Percentiles rank a stretch among this genome's conserved stretches.
phyloP scores from a whole-genome alignment of 169 alveolate species.

The Cryptosporidium baileyi region DNA sequence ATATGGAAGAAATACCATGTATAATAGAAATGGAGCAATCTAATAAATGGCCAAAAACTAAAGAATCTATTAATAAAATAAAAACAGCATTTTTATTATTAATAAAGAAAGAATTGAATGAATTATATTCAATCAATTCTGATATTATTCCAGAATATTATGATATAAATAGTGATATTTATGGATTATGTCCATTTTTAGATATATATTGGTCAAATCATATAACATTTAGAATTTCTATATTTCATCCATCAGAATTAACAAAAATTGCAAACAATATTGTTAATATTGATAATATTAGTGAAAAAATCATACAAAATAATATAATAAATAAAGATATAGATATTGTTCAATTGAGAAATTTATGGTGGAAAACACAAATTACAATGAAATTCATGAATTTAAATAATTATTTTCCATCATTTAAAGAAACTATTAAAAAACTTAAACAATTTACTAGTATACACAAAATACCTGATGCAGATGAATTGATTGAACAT shows the following conservation, averaged over 20 bases:
- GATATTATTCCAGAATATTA: slow-evolving; percentile 34
- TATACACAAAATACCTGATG: slow-evolving; percentile 1
- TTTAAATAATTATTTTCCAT: slow-evolving; percentile 32
- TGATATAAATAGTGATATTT: not conserved
- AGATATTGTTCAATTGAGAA: not conserved
- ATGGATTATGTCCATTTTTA: slow-evolving; percentile 37
- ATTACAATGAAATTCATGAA: not conserved
- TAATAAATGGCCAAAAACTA: slow-evolving; percentile 49
- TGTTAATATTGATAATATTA: slow-evolving; percentile 15
- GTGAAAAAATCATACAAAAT: not conserved
- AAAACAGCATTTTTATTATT: slow-evolving; percentile 41
- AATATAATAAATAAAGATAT: not conserved
- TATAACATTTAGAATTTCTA: slow-evolving; percentile 26
- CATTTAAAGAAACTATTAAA: slow-evolving; percentile 27
- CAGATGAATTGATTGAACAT: slow-evolving; percentile 51
- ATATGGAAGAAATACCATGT: slow-evolving; percentile 8
- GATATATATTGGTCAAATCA: slow-evolving; percentile 38
- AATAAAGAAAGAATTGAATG: slow-evolving; percentile 39
- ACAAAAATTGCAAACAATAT: not conserved
- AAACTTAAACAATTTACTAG: slow-evolving; percentile 52
- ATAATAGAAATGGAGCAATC: slow-evolving; percentile 67
- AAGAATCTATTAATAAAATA: slow-evolving; percentile 23
- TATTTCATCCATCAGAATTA: slow-evolving; percentile 35
- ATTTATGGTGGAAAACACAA: slow-evolving; percentile 53
- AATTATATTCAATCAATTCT: not conserved